Evolutionary conservation across 257 asterid species (phyloP).

Genomic region (Rauvolfia tetraphylla): DNA sequence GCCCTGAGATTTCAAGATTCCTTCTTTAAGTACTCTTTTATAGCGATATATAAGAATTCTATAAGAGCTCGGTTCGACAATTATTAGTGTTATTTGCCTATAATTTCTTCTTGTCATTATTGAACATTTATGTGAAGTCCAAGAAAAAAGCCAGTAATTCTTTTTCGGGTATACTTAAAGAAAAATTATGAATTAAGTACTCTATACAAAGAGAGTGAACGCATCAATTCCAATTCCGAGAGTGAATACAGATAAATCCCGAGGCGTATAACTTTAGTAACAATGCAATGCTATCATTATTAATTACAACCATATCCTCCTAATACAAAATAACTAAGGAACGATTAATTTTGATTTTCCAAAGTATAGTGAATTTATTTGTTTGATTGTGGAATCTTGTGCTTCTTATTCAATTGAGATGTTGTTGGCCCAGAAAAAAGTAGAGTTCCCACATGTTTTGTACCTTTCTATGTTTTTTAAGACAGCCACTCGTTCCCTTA

Average conservation of each 20-base stretch:
- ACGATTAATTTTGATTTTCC: background rate
- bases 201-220: too few relatives aligned
- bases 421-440: background rate
- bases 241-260: too few relatives aligned
- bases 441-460: background rate
- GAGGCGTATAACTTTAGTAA: too few relatives aligned
- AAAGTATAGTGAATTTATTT: background rate
- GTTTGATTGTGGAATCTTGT: too few relatives aligned
- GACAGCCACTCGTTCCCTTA: background rate
- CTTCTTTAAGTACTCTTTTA: background rate
- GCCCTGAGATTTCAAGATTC: constrained; percentile 28
- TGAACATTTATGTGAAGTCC: too few relatives aligned
- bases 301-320: background rate
- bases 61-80: background rate
- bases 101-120: too few relatives aligned
- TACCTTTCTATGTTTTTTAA: background rate
- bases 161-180: too few relatives aligned
- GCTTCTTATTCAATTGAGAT: too few relatives aligned
- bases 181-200: too few relatives aligned
- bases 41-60: background rate
- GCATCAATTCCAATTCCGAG: background rate
- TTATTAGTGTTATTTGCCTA: background rate
- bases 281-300: background rate
- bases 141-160: background rate
- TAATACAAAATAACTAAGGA: background rate